Percentiles rank a stretch among this genome's conserved stretches.
Evolutionary conservation across 108 stramenopile species (phyloP).

Genomic region (Stephanodiscus triporus): DNA sequence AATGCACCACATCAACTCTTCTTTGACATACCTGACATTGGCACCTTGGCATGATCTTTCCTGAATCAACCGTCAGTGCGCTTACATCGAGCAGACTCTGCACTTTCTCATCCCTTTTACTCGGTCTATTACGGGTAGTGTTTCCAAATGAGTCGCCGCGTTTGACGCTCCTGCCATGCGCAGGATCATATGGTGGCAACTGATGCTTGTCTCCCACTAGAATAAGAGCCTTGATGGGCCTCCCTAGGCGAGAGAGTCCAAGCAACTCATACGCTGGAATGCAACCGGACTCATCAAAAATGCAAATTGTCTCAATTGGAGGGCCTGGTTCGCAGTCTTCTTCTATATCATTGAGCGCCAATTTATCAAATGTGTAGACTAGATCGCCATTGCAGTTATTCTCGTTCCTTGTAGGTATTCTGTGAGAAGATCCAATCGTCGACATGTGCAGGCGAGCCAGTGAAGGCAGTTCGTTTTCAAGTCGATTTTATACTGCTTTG

Average conservation of each 20-base stretch:
- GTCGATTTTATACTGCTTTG: slow-evolving; percentile 9
- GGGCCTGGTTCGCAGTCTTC: not conserved
- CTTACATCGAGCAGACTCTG: slow-evolving; percentile 51
- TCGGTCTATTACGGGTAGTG: not conserved
- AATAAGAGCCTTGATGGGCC: slow-evolving; percentile 38
- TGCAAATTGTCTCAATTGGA: slow-evolving; percentile 48
- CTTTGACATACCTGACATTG: slow-evolving; percentile 23
- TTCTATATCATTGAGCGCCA: slow-evolving; percentile 4
- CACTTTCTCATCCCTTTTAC: slow-evolving; percentile 1
- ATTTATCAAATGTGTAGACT: not conserved
- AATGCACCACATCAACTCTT: not conserved
- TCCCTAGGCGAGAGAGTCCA: slow-evolving; percentile 44
- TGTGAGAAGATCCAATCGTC: slow-evolving; percentile 57
- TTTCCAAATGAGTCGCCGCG: not conserved
- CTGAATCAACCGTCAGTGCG: slow-evolving; percentile 4
- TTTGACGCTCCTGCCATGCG: slow-evolving; percentile 13
- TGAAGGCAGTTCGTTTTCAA: slow-evolving; percentile 23
- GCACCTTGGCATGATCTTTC: slow-evolving; percentile 42
- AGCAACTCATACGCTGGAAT: slow-evolving; percentile 60
- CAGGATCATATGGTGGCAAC: slow-evolving; percentile 52
- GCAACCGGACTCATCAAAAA: slow-evolving; percentile 61
- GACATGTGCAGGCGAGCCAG: slow-evolving; percentile 44
- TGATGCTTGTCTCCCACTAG: slow-evolving; percentile 54
- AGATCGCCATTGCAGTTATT: slow-evolving; percentile 9
- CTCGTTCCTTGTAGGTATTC: slow-evolving; percentile 18